Base-by-base conservation (phyloP, 192 early-diverging fungal genomes). In the Paraglomus brasilianum region DNA sequence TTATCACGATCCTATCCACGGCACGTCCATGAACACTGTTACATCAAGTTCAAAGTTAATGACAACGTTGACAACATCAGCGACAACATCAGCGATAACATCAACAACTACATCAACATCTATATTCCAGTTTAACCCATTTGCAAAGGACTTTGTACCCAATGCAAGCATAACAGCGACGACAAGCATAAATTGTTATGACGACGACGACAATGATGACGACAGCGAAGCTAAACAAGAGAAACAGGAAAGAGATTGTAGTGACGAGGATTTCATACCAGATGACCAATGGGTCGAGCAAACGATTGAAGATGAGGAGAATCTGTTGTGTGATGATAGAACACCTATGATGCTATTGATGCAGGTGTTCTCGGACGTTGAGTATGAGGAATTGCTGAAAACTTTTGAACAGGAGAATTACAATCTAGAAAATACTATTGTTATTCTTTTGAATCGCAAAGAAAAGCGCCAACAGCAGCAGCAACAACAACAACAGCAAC, bases 231-330 rank as follows among this genome's bases (percentile, higher is more conserved):
- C 71, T 21, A 68, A 66, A 7, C 69, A 78, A 6, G 66, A 66
- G 6, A 69, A 74, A 8, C 67, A 78, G 13, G 70, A 76, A 5
- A 73, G 76, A 5, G 78, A 71, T 24, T 72, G 60, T 44, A 65
- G 70, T n/a, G 76, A 71, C 10, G 74, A 77, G 43, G 30, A 58
- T 7, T 45, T 72, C 19, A 49, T 45, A 6, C 45, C 49, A 21
- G 69, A 60, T 30, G 50, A 55, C 14, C 66, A 73, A 19, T 55
- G 69, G 42, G 52, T 50, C 0, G 43, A 64, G 30, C 30, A 30
- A 30, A 30, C 30, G 3, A 1, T 30, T 30, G 48, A 49, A 19
- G 53, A 56, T 24, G 53, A 56, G 6, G 53, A 56, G 36, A 56
- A 30, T 21, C 19, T 10, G 1, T 30, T 56, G 1, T 56, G 36